phyloP scores from a whole-genome alignment of 2,329 filamentous ascomycete species.

The Fusarium anguioides region DNA sequence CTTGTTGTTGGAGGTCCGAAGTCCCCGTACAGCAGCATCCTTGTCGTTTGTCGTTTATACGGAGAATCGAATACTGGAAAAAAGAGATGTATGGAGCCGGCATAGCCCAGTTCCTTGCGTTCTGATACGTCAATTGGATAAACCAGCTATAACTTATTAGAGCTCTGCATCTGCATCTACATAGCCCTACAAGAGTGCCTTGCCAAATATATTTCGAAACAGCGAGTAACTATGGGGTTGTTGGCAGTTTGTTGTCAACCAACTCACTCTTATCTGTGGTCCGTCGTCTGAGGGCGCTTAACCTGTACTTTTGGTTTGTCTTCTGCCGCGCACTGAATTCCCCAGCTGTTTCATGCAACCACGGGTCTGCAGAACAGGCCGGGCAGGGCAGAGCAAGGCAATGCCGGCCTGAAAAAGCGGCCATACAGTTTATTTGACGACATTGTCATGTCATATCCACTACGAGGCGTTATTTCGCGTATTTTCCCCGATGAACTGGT shows the following conservation, averaged over 20 bases:
- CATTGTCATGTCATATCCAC: background rate
- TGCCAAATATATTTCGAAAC: background rate
- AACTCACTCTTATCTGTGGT: too few species aligned
- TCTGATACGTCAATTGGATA: background rate
- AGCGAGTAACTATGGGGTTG: too few species aligned
- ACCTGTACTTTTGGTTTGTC: slow-evolving; percentile 38
- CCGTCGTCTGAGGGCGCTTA: slow-evolving; percentile 38
- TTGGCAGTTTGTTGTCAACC: background rate
- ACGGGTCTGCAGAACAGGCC: slow-evolving; percentile 13
- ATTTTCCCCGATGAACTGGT: background rate
- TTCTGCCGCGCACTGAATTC: slow-evolving; percentile 31
- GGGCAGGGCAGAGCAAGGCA: slow-evolving; percentile 2
- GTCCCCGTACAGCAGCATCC: background rate
- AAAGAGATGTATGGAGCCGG: background rate
- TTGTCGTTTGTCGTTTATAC: slow-evolving; percentile 1
- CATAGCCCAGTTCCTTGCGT: background rate
- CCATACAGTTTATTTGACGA: slow-evolving; percentile 5
- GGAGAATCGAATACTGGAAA: slow-evolving; percentile 5
- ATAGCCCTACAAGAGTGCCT: slow-evolving; percentile 31
- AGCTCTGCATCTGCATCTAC: too few species aligned
- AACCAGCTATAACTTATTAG: background rate
- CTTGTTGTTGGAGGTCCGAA: background rate
- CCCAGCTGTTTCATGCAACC: slow-evolving; percentile 17
- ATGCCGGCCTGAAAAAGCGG: slow-evolving; percentile 15
- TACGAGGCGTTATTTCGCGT: slow-evolving; percentile 12